phyloP scores from a whole-genome alignment of 768 basidiomycete species.

The Lentinula edodes region DNA sequence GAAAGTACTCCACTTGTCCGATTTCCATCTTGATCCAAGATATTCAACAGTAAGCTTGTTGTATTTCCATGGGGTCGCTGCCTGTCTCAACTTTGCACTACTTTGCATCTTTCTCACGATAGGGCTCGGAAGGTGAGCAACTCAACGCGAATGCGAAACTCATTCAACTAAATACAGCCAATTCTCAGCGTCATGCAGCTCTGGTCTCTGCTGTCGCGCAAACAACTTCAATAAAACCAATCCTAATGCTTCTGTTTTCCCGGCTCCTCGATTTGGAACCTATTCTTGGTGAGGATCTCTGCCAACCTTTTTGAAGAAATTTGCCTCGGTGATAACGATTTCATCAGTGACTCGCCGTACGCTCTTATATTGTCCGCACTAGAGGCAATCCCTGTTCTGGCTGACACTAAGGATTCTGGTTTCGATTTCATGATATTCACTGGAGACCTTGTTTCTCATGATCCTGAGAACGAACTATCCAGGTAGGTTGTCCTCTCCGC shows the following conservation, averaged over 20 bases:
- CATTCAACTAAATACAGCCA: slow-evolving; percentile 36
- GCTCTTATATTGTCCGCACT: slow-evolving; percentile 55
- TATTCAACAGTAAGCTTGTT: slow-evolving; percentile 11
- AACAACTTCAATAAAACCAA: slow-evolving; percentile 45
- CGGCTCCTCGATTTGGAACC: slow-evolving; percentile 66
- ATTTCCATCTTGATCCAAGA: slow-evolving; percentile 75
- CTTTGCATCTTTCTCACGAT: slow-evolving; percentile 16
- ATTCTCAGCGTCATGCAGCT: slow-evolving; percentile 70
- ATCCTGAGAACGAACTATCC: slow-evolving; percentile 57
- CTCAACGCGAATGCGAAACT: neutral
- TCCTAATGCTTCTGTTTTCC: slow-evolving; percentile 43
- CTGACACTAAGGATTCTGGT: slow-evolving; percentile 53
- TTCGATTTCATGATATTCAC: slow-evolving; percentile 68
- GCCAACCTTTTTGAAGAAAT: neutral
- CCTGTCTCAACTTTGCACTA: neutral
- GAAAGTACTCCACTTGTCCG: slow-evolving; percentile 74
- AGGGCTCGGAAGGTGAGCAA: slow-evolving; percentile 2
- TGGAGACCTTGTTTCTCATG: slow-evolving; percentile 72
- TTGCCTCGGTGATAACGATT: neutral
- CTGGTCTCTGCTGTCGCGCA: slow-evolving; percentile 59
- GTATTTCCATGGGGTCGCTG: neutral
- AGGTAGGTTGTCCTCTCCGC: slow-evolving; percentile 31
- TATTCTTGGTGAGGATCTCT: slow-evolving; percentile 42
- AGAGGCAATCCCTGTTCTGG: slow-evolving; percentile 60
- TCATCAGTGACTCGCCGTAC: slow-evolving; percentile 54